These are phyloP conservation scores for Pelargonium hybrid DNA, from an alignment of 441 rosid genomes.

Conservation along the genomic window DNA sequence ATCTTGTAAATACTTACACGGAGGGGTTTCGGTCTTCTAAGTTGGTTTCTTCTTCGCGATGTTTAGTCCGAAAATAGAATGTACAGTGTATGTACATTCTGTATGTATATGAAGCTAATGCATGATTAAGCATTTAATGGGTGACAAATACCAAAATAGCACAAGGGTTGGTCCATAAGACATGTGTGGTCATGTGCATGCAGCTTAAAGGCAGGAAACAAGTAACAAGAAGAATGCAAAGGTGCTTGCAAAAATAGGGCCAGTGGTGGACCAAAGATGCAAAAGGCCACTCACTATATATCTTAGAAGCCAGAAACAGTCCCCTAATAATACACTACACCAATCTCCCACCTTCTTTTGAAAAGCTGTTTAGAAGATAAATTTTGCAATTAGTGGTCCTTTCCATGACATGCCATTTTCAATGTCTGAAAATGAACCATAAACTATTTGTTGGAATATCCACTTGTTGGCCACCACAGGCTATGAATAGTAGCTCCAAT, in stretches of 20 bases:
- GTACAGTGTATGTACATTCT: too few species aligned
- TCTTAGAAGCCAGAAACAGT: background rate
- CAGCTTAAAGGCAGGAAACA: background rate
- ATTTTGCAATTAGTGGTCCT: constrained; percentile 8
- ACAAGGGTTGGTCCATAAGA: constrained; percentile 5
- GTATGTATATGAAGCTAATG: too few species aligned
- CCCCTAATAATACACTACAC: constrained; percentile 8
- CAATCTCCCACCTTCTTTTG: constrained; percentile 14
- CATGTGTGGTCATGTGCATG: constrained; percentile 8
- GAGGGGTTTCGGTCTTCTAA: too few species aligned
- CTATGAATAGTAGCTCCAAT: too few species aligned
- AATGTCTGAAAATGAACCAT: constrained; percentile 34
- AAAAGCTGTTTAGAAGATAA: constrained; percentile 16
- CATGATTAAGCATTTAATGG: background rate
- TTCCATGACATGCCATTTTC: constrained; percentile 34
- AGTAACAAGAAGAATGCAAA: background rate
- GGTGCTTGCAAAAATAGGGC: constrained; percentile 7
- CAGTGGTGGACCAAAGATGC: constrained; percentile 13
- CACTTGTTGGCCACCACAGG: constrained; percentile 46
- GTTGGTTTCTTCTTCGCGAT: too few species aligned
- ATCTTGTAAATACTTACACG: too few species aligned
- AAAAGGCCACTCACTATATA: background rate
- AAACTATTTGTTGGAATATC: constrained; percentile 33
- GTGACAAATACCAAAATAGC: background rate
- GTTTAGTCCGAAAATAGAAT: too few species aligned